These are phyloP conservation scores for Xerophyta viscosa DNA, from an alignment of 106 monocot species.

Conservation along the genomic window DNA sequence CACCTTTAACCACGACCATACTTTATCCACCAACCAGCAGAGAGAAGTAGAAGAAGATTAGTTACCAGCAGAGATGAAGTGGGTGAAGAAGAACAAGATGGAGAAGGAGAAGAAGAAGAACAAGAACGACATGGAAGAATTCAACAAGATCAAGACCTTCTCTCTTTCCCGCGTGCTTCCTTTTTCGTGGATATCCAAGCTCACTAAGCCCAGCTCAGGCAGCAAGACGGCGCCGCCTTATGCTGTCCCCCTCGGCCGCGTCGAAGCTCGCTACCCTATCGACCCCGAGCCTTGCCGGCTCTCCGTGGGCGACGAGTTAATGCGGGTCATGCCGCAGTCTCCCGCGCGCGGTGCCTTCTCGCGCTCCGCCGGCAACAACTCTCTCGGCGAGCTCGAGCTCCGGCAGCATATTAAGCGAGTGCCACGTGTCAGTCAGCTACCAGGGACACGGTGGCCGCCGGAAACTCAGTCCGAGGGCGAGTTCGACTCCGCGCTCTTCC, in stretches of 20 bases:
- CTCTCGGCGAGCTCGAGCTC: slow-evolving; percentile 1
- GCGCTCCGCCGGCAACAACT: neutral
- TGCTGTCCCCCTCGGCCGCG: too few relatives aligned
- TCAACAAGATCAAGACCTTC: neutral
- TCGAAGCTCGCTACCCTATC: too few relatives aligned
- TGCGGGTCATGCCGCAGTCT: neutral
- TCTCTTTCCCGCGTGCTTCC: slow-evolving; percentile 10
- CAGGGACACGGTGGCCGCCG: too few relatives aligned
- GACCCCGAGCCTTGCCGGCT: slow-evolving; percentile 9
- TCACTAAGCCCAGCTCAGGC: slow-evolving; percentile 6
- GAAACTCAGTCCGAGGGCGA: neutral
- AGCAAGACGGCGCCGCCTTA: neutral
- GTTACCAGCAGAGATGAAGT: slow-evolving; percentile 8
- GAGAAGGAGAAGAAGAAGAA: neutral
- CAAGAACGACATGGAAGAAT: neutral
- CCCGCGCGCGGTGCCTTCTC: neutral
- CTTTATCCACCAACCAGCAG: too few relatives aligned
- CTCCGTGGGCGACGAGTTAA: slow-evolving; percentile 30
- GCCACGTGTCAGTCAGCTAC: too few relatives aligned
- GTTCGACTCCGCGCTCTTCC: neutral
- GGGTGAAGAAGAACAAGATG: slow-evolving; percentile 1
- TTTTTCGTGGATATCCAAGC: slow-evolving; percentile 23
- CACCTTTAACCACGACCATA: neutral
- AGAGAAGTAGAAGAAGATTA: neutral
- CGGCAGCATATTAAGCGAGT: neutral